Percentiles rank a stretch among this genome's conserved stretches.
phyloP scores from a whole-genome alignment of 2,329 filamentous ascomycete species.

The Xylariomycetidae sp. region DNA sequence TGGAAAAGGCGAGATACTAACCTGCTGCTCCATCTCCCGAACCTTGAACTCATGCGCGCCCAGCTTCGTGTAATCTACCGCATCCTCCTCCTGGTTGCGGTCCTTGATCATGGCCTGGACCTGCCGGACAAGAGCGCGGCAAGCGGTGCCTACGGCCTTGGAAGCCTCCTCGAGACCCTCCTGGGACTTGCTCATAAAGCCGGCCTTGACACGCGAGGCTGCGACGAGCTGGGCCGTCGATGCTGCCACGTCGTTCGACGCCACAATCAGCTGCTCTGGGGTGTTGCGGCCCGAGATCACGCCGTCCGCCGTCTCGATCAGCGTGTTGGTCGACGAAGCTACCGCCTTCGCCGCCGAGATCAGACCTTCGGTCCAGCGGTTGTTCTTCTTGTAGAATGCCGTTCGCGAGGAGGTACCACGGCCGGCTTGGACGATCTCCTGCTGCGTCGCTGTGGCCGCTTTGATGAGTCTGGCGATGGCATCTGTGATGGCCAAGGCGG shows the following conservation, averaged over 20 bases:
- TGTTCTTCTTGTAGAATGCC: constrained; percentile 99
- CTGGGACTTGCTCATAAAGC: constrained; percentile 96
- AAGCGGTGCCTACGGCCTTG: constrained; percentile 88
- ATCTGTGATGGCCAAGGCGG: constrained; percentile 86
- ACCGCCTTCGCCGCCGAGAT: constrained; percentile 97
- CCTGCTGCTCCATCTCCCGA: constrained; percentile 98
- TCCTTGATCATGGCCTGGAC: constrained; percentile 93
- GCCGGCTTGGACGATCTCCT: constrained; percentile 93
- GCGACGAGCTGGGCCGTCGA: constrained; percentile 95
- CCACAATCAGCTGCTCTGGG: constrained; percentile 95
- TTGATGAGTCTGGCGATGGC: constrained; percentile 94
- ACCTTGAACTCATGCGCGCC: constrained; percentile 97
- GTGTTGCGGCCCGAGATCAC: constrained; percentile 89
- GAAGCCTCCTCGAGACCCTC: constrained; percentile 84
- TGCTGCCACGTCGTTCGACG: constrained; percentile 93
- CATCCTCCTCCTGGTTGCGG: constrained; percentile 73
- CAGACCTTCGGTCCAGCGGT: constrained; percentile 95
- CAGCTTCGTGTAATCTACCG: constrained; percentile 80
- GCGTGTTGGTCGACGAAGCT: constrained; percentile 83
- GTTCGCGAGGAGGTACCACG: constrained; percentile 80
- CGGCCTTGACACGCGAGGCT: constrained; percentile 91
- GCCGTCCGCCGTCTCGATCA: constrained; percentile 97
- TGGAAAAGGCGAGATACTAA: constrained; percentile 38
- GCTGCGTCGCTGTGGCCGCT: constrained; percentile 84
- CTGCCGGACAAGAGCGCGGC: constrained; percentile 80